Evolutionary conservation across 2,329 filamentous ascomycete species (phyloP), one percentile per base, ranked within the genome.

Genomic region (Colletotrichum sp.): DNA sequence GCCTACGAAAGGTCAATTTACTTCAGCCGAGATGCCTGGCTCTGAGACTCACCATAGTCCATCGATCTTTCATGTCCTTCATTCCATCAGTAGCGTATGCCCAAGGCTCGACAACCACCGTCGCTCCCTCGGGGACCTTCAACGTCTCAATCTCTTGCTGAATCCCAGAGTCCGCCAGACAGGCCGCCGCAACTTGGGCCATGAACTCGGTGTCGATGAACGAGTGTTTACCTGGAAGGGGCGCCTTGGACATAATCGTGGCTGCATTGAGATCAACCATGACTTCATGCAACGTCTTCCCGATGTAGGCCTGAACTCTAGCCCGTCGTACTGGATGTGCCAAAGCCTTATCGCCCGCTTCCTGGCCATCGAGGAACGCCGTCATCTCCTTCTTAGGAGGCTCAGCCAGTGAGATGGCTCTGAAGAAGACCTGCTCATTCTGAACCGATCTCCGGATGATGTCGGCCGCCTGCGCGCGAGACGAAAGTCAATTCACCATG

Each of bases 51-150:
- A 88, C 88, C 88, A 90, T 90, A 1, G 85, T 87, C n/a, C 86
- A 84, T 12, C 88, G 83, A 65, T 86, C 78, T 0, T 80, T 81
- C 85, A 89, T 89, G 63, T 90, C 87, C 64, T 87, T 88, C 83
- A 88, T 86, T 0, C 89, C 89, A 79, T 91, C 88, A 0, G 88
- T 87, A 0, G 85, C 89, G 80, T 91, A 92, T 3, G 89, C 86
- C 90, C 90, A 92, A 0, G 90, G 85, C 78, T 92, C 90, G 48
- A 90, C 85, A 5, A 87, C 83, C 2, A 90, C 87, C 0, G 81
- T 83, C 0, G 87, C 84, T 2, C 83, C 86, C 7, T 82, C 77
- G 0, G 90, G 89, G 0, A 92, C 80, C 1, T 87, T 78, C 5
- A 90, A 80, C 2, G 79, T 79, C 3, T 80, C 66, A 24, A 90